phyloP scores from a whole-genome alignment of 108 stramenopile species.

The Epithemia pelagica region DNA sequence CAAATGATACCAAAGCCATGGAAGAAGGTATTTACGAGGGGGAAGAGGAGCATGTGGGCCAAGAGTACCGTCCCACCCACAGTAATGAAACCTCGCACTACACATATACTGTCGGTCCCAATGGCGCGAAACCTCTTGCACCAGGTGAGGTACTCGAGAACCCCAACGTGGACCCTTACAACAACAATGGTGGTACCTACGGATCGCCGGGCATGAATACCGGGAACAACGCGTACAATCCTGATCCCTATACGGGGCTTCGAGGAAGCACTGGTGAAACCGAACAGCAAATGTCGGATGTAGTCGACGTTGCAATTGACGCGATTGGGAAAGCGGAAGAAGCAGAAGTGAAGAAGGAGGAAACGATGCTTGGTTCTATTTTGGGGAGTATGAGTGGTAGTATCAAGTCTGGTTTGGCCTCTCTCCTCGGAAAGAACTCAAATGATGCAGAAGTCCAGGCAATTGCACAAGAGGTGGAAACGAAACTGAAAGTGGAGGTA shows the following conservation, averaged over 20 bases:
- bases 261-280: neutral
- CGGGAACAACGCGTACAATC: neutral
- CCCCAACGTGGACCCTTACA: neutral
- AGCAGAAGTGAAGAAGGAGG: slow-evolving; percentile 8
- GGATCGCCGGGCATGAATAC: neutral
- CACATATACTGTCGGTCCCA: neutral
- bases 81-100: neutral
- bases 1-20: neutral
- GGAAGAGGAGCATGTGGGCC: neutral
- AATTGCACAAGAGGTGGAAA: slow-evolving; percentile 2
- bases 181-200: neutral
- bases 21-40: neutral
- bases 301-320: neutral
- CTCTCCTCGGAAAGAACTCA: slow-evolving; percentile 1
- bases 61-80: neutral
- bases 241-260: neutral
- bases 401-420: neutral
- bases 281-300: neutral
- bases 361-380: neutral
- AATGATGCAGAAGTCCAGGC: slow-evolving; percentile 3
- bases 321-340: slow-evolving; percentile 7
- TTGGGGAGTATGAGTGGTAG: neutral
- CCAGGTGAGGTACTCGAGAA: neutral
- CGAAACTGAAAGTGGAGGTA: neutral
- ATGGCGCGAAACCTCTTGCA: neutral